Evolutionary conservation across 139 green algal species (phyloP).

Genomic region (Tetraselmis chui): DNA sequence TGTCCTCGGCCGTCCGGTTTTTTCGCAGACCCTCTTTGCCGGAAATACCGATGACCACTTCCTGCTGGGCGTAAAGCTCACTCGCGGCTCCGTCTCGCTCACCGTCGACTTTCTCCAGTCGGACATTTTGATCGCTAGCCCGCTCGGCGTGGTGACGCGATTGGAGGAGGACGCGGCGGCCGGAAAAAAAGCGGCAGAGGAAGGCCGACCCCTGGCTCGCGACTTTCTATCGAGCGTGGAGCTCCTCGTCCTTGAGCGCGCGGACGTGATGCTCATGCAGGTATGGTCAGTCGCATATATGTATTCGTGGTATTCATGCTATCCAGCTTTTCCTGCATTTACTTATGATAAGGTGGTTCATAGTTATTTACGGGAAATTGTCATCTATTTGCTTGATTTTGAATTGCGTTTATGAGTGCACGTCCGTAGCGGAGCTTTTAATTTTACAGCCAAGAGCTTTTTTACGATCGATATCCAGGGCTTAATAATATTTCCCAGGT

Average conservation of each 20-base stretch:
- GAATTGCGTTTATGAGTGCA: too few species aligned
- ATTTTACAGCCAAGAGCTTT: too few species aligned
- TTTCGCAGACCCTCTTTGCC: slow-evolving; percentile 53
- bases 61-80: slow-evolving; percentile 88
- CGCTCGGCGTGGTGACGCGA: slow-evolving; percentile 78
- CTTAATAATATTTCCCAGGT: too few species aligned
- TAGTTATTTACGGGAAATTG: too few species aligned
- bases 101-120: slow-evolving; percentile 76
- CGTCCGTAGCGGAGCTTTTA: too few species aligned
- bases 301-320: too few species aligned
- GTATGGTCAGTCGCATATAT: too few species aligned
- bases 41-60: slow-evolving; percentile 96
- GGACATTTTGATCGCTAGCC: slow-evolving; percentile 92
- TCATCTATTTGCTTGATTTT: too few species aligned
- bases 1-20: background rate
- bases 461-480: too few species aligned
- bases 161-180: slow-evolving; percentile 38
- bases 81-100: slow-evolving; percentile 59
- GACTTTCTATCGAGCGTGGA: slow-evolving; percentile 94
- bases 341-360: too few species aligned
- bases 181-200: slow-evolving; percentile 5
- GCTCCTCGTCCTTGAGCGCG: slow-evolving; percentile 72
- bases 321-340: too few species aligned
- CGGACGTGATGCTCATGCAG: slow-evolving; percentile 92
- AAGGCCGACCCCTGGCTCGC: slow-evolving; percentile 12